Conservation (phyloP, 768 basidiomycete species). For the Boletus fagicola region DNA sequence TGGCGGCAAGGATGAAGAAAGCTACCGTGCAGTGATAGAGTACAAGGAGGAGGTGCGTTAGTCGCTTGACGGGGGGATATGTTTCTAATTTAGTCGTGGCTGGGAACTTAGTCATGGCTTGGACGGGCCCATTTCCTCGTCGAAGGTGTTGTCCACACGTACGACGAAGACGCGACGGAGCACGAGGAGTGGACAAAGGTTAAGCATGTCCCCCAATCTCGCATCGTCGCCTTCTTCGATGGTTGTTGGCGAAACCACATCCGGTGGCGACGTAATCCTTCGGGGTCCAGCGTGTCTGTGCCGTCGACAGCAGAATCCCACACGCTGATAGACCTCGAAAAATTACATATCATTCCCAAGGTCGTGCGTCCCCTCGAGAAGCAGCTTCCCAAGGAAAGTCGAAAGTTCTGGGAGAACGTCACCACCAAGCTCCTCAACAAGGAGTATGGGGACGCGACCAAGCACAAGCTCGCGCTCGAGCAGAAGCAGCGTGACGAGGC, state of each 20-base stretch:
- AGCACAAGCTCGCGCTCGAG: constrained; percentile 88
- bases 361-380: constrained; percentile 74
- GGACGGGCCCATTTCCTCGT: constrained; percentile 80
- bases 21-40: constrained; percentile 80
- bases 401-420: constrained; percentile 84
- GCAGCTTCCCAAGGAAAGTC: constrained; percentile 79
- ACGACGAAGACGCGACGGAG: constrained; percentile 59
- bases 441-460: constrained; percentile 89
- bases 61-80: neutral
- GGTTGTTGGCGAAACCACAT: constrained; percentile 86
- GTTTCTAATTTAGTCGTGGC: neutral
- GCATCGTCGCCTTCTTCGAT: constrained; percentile 78
- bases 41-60: constrained; percentile 90
- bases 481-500: constrained; percentile 90
- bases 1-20: constrained; percentile 58
- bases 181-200: constrained; percentile 78
- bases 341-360: constrained; percentile 76
- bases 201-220: constrained; percentile 83
- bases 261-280: constrained; percentile 67
- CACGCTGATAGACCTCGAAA: constrained; percentile 74
- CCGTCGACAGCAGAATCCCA: constrained; percentile 49
- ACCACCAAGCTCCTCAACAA: constrained; percentile 74
- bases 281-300: constrained; percentile 48
- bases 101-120: constrained; percentile 68
- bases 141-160: constrained; percentile 88